phyloP scores from a whole-genome alignment of 805 yeast species.

The Sugiyamaella chiloensis region DNA sequence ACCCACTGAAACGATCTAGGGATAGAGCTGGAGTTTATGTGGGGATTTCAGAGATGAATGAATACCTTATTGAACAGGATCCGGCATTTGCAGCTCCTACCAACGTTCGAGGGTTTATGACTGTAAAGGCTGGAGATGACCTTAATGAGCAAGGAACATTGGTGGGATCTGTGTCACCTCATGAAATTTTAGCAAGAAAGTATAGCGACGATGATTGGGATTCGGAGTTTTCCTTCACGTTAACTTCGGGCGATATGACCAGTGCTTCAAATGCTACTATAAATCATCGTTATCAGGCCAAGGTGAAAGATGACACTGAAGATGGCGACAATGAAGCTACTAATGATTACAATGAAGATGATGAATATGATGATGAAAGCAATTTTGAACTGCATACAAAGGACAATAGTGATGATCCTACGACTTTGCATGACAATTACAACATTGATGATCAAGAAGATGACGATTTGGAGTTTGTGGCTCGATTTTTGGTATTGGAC shows the following conservation, averaged over 20 bases:
- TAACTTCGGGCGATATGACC: conserved; percentile 1
- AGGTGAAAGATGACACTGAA: not conserved
- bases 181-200: conserved; percentile 22
- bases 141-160: conserved; percentile 21
- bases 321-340: not conserved
- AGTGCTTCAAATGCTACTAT: not conserved
- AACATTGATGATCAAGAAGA: not conserved
- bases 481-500: conserved; percentile 57
- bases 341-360: not conserved
- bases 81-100: conserved; percentile 23
- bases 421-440: not conserved
- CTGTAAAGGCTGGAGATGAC: conserved; percentile 28
- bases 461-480: conserved; percentile 31
- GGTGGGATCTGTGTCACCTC: conserved; percentile 26
- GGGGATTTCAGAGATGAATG: conserved; percentile 21
- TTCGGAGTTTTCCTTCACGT: conserved; percentile 4
- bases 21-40: conserved; percentile 28
- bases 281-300: not conserved
- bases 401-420: not conserved
- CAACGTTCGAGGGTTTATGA: conserved; percentile 26
- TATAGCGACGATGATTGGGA: conserved; percentile 6
- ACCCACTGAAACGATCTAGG: conserved; percentile 30
- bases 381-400: not conserved
- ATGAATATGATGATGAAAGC: not conserved
- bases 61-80: conserved; percentile 26